Evolutionary conservation across 2,329 filamentous ascomycete genomes (phyloP).

Genomic region (Monilinia aucupariae): DNA sequence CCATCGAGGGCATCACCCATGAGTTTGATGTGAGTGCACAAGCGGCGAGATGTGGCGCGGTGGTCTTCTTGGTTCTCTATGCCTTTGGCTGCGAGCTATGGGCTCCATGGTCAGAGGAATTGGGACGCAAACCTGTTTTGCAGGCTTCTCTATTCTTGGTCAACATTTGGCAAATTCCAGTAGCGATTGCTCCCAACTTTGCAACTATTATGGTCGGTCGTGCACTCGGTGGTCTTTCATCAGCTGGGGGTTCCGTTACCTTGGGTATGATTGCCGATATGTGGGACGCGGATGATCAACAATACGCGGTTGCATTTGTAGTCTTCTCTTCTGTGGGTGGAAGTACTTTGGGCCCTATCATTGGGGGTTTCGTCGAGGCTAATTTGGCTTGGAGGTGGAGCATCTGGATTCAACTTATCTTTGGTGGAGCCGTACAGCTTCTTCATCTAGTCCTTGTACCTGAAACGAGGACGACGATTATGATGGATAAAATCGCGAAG

Average conservation of each 20-base stretch:
- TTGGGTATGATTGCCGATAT: constrained; percentile 71
- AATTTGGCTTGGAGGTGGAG: constrained; percentile 67
- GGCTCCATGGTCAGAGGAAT: constrained; percentile 82
- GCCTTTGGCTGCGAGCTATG: constrained; percentile 84
- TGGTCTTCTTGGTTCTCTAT: constrained; percentile 73
- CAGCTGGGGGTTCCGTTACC: constrained; percentile 67
- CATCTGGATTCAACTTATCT: constrained; percentile 82
- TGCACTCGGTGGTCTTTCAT: constrained; percentile 63
- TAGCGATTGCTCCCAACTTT: constrained; percentile 69
- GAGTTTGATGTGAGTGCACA: constrained; percentile 65
- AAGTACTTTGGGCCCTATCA: constrained; percentile 68
- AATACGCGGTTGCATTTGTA: constrained; percentile 70
- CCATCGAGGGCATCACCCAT: constrained; percentile 56
- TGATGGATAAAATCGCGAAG: constrained; percentile 77
- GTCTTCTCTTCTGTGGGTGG: constrained; percentile 77
- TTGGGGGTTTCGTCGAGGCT: constrained; percentile 70
- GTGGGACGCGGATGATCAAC: constrained; percentile 65
- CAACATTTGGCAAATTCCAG: constrained; percentile 70
- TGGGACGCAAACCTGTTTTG: constrained; percentile 70
- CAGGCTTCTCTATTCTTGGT: constrained; percentile 69
- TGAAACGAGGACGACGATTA: constrained; percentile 69
- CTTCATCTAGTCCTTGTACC: constrained; percentile 66
- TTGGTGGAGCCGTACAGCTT: constrained; percentile 63
- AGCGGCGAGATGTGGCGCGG: constrained; percentile 65
- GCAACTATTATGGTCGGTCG: constrained; percentile 64